A percentile compares a stretch with the other conserved stretches of the same genome.
Evolutionary conservation across 2,329 filamentous ascomycete genomes (phyloP).

Genomic region (Monosporascus sp.): DNA sequence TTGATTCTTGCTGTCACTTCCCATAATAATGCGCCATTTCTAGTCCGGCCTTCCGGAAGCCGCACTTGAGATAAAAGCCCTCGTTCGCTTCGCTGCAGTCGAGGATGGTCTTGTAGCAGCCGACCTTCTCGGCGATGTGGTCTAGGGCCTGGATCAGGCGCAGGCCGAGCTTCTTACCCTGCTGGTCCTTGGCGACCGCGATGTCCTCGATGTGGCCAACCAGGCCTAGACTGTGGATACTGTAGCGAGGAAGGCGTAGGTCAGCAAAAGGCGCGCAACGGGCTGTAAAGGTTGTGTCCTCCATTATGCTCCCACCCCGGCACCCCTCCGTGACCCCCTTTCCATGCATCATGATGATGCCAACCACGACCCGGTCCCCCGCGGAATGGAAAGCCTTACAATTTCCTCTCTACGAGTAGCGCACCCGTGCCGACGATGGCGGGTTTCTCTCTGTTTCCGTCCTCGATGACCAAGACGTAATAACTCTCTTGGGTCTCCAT

Average conservation of each 20-base stretch:
- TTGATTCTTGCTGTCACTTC: conserved; percentile 44
- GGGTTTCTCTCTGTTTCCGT: conserved; percentile 50
- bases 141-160: conserved; percentile 92
- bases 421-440: conserved; percentile 86
- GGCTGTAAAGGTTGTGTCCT: background rate
- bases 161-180: conserved; percentile 93
- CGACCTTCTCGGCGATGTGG: conserved; percentile 77
- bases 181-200: conserved; percentile 88
- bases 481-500: conserved; percentile 73
- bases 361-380: too few species aligned
- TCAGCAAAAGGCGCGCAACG: conserved; percentile 10
- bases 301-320: background rate
- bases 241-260: conserved; percentile 25
- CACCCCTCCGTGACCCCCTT: background rate
- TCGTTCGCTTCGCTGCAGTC: conserved; percentile 96
- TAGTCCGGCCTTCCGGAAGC: conserved; percentile 83
- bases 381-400: conserved; percentile 49
- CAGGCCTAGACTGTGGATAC: conserved; percentile 72
- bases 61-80: conserved; percentile 97
- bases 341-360: too few species aligned
- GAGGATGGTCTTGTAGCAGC: conserved; percentile 95
- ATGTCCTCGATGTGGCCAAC: conserved; percentile 99
- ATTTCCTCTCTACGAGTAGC: conserved; percentile 89
- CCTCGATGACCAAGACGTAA: conserved; percentile 81
- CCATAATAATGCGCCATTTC: conserved; percentile 97